Base-by-base conservation (phyloP, 2,329 filamentous ascomycete genomes). In the Penicillium decumbens region DNA sequence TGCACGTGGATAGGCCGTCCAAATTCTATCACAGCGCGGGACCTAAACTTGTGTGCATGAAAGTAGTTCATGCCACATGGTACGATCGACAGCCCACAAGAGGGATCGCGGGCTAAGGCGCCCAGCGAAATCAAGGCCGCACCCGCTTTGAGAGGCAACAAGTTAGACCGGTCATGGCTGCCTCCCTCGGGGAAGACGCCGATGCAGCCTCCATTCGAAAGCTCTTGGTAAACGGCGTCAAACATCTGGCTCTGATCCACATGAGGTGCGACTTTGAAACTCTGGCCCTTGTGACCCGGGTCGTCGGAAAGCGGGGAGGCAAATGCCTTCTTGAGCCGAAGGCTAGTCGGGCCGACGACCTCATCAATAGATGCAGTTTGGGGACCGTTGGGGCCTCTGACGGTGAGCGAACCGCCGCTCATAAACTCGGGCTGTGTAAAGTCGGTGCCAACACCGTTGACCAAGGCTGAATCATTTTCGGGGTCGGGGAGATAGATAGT, bases 51-150 rank as follows among this genome's bases (percentile, higher is more conserved):
- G 78, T 98, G 92, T 0, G 92, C 88, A 71, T 97, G 92, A 73
- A 98, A 98, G 72, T 98, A 98, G 72, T 98, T 98, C 92, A 98
- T 96, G 62, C 92, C 92, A 44, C 93, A 91, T 3, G 93, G 93
- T 23, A 98, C 89, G 61, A 98, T 96, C 71, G 91, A 93, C 54
- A 98, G 77, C 27, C 88, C 89, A 65, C 89, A 95, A 56, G 95
- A 56, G 1, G 89, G 89, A 54, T 89, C 82, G 46, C 88, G 83
- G 4, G 88, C 88, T 42, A 96, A 76, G 0, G 91, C 85, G 28
- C 90, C 91, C 25, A 96, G 80, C 6, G 91, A 91, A 91, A 96
- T 97, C 65, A 97, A 93, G 45, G 91, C 91, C 47, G 96, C 88
- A 66, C 91, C 91, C 58, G 91, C 90, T 77, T 96, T 96, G 55